Percentiles rank a stretch among this genome's conserved stretches.
phyloP scores from a whole-genome alignment of 345 rosid species.

The Boechera retrofracta region DNA sequence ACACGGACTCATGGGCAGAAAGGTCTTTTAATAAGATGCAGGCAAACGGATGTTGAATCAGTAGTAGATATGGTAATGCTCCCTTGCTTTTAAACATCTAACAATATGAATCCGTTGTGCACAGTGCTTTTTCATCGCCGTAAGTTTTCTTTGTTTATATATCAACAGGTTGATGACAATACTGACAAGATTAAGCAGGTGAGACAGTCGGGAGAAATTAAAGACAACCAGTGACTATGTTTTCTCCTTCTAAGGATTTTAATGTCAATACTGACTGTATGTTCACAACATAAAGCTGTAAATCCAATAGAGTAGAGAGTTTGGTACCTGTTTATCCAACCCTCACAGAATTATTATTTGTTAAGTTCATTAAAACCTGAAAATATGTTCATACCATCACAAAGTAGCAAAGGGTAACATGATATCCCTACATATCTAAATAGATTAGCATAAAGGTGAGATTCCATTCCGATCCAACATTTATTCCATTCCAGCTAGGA shows the following conservation, averaged over 20 bases:
- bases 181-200: slow-evolving; percentile 57
- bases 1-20: slow-evolving; percentile 80
- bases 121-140: not conserved
- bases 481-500: not conserved
- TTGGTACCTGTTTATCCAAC: slow-evolving; percentile 82
- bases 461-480: not conserved
- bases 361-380: slow-evolving; percentile 93
- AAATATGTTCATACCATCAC: slow-evolving; percentile 24
- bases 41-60: slow-evolving; percentile 73
- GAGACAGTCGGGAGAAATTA: slow-evolving; percentile 65
- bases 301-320: not conserved
- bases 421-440: not conserved
- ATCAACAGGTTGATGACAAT: slow-evolving; percentile 69
- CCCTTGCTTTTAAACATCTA: not conserved
- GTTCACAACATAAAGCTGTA: not conserved
- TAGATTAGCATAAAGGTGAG: not conserved
- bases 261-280: too few relatives aligned
- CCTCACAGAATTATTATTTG: slow-evolving; percentile 89
- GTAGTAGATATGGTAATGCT: slow-evolving; percentile 63
- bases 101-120: not conserved
- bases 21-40: slow-evolving; percentile 59
- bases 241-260: not conserved
- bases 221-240: slow-evolving; percentile 40
- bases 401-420: slow-evolving; percentile 24
- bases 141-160: slow-evolving; percentile 19